Conservation (phyloP, 306 rosid genomes). For the Dryas alaskensis region DNA sequence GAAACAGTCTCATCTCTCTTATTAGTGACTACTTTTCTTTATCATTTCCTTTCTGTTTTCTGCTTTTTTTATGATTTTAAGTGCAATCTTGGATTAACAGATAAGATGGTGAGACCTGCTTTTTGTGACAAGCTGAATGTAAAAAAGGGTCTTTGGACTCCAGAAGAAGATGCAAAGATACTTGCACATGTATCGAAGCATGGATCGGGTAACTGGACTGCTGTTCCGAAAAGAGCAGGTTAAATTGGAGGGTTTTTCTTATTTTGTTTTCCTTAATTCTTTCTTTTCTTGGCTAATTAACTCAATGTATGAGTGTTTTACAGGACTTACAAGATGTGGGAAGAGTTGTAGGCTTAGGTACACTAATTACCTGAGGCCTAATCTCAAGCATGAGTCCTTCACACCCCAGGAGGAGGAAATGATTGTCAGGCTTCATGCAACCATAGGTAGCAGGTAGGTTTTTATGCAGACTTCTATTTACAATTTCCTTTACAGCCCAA, state of each 20-base stretch:
- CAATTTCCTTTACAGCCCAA: background rate
- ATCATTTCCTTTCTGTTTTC: constrained; percentile 7
- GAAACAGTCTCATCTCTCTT: constrained; percentile 14
- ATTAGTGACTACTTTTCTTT: background rate
- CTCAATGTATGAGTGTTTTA: constrained; percentile 10
- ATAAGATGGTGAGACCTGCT: constrained; percentile 61
- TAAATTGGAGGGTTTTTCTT: background rate
- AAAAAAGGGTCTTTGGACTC: constrained; percentile 49
- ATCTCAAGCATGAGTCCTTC: constrained; percentile 66
- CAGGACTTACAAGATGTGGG: constrained; percentile 78
- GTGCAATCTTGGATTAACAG: constrained; percentile 27
- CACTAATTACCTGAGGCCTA: constrained; percentile 50
- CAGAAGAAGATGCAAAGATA: constrained; percentile 64
- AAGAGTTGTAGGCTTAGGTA: constrained; percentile 73
- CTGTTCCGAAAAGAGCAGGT: constrained; percentile 71
- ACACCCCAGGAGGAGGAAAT: constrained; percentile 81
- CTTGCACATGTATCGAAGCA: constrained; percentile 51
- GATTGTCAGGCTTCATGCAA: constrained; percentile 83
- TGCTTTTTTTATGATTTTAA: background rate
- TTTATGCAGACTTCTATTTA: background rate
- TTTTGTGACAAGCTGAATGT: constrained; percentile 51
- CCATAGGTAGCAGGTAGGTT: constrained; percentile 90
- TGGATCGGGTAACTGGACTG: constrained; percentile 59
- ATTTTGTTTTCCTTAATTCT: background rate
- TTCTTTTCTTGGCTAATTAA: background rate